Percentiles rank a stretch among this genome's conserved stretches.
These are phyloP conservation scores for Citrus maxima DNA, from an alignment of 345 rosid species.

Conservation along the genomic window DNA sequence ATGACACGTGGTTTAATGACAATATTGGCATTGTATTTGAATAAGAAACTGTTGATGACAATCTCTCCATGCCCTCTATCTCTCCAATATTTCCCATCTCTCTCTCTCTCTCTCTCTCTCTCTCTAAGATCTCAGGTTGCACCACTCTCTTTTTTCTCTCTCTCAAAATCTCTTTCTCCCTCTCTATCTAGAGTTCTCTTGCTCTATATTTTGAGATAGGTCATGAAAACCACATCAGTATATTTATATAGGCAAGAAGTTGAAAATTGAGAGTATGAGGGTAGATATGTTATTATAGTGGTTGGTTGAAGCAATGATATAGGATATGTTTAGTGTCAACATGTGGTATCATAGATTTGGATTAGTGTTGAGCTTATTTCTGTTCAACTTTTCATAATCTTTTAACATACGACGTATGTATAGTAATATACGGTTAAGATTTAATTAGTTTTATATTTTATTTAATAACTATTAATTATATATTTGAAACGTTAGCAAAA, in stretches of 20 bases:
- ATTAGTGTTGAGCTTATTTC: too few relatives aligned
- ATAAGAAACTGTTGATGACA: background rate
- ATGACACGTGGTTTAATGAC: slow-evolving; percentile 45
- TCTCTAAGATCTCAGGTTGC: background rate
- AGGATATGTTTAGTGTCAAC: too few relatives aligned
- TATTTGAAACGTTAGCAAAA: too few relatives aligned
- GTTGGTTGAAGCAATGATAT: background rate
- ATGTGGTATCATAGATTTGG: too few relatives aligned
- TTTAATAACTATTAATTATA: too few relatives aligned
- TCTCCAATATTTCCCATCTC: slow-evolving; percentile 15
- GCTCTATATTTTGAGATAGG: background rate
- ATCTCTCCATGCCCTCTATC: slow-evolving; percentile 22
- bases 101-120: slow-evolving; percentile 23
- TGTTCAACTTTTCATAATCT: too few relatives aligned
- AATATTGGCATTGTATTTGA: slow-evolving; percentile 23
- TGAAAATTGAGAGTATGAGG: background rate
- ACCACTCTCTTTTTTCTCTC: background rate
- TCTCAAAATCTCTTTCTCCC: background rate
- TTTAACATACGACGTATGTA: accelerated
- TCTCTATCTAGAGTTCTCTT: too few relatives aligned
- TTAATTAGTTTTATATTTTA: too few relatives aligned
- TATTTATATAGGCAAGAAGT: background rate
- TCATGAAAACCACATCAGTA: background rate
- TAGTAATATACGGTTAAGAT: accelerated
- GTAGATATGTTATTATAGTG: background rate